These are phyloP conservation scores for Corymbia citriodora DNA, from an alignment of 441 rosid species.

Conservation along the genomic window DNA sequence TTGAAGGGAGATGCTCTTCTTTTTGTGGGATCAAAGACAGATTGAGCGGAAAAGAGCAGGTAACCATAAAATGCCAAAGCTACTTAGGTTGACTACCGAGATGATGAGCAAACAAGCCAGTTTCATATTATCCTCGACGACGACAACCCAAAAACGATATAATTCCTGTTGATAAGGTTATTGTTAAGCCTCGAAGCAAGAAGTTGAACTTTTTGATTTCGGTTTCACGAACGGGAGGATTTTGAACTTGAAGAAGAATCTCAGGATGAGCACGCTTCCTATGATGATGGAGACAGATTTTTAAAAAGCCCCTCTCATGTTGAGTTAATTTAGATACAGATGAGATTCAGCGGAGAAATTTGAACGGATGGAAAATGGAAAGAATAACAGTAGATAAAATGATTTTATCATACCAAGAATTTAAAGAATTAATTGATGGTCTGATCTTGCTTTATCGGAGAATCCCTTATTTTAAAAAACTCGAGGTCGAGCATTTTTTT, in stretches of 20 bases:
- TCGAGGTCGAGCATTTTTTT: neutral
- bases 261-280: neutral
- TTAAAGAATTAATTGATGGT: neutral
- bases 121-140: neutral
- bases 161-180: neutral
- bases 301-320: neutral
- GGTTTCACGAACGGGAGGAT: neutral
- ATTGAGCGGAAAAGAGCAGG: neutral
- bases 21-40: neutral
- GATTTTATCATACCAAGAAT: neutral
- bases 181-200: neutral
- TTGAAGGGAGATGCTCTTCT: too few relatives aligned
- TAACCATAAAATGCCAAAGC: neutral
- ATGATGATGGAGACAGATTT: neutral
- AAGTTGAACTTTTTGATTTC: neutral
- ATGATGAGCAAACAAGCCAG: rapidly evolving
- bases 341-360: neutral
- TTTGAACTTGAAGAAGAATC: neutral
- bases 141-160: neutral
- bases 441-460: neutral
- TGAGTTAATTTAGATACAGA: too few relatives aligned
- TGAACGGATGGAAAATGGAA: too few relatives aligned
- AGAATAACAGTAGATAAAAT: neutral
- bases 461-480: too few relatives aligned
- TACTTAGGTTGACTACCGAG: rapidly evolving